These are phyloP conservation scores for Pichia californica DNA, from an alignment of 805 yeast genomes.

Conservation along the genomic window DNA sequence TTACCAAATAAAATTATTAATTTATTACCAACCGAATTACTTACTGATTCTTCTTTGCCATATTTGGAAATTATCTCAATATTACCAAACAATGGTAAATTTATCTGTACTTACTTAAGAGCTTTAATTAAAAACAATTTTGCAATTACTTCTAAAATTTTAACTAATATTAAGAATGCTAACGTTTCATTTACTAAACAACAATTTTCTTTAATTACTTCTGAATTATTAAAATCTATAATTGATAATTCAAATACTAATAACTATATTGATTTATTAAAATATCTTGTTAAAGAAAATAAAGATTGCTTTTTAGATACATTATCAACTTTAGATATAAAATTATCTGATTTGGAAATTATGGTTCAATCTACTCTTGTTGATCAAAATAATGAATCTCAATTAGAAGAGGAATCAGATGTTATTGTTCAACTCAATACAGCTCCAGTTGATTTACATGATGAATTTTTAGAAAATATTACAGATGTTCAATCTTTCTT, in stretches of 20 bases:
- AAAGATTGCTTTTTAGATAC: constrained; percentile 35
- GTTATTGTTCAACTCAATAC: constrained; percentile 25
- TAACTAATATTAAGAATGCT: constrained; percentile 10
- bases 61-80: constrained; percentile 15
- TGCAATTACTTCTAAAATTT: constrained; percentile 8
- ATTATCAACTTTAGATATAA: constrained; percentile 30
- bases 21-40: constrained; percentile 19
- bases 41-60: constrained; percentile 14
- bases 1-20: constrained; percentile 20
- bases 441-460: constrained; percentile 21
- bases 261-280: constrained; percentile 29
- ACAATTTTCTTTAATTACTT: constrained; percentile 20
- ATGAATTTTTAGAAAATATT: constrained; percentile 18
- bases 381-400: constrained; percentile 13
- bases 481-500: constrained; percentile 31
- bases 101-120: constrained; percentile 26
- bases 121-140: constrained; percentile 16
- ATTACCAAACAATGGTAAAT: constrained; percentile 19
- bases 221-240: constrained; percentile 18
- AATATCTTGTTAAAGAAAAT: constrained; percentile 31
- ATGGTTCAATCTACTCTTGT: constrained; percentile 58
- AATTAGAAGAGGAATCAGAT: constrained; percentile 25
- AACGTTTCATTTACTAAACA: constrained; percentile 13
- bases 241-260: constrained; percentile 10
- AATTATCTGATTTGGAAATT: constrained; percentile 51